phyloP scores from a whole-genome alignment of 2,329 filamentous ascomycete genomes.

The Aspergillus ochraceoroseus region DNA sequence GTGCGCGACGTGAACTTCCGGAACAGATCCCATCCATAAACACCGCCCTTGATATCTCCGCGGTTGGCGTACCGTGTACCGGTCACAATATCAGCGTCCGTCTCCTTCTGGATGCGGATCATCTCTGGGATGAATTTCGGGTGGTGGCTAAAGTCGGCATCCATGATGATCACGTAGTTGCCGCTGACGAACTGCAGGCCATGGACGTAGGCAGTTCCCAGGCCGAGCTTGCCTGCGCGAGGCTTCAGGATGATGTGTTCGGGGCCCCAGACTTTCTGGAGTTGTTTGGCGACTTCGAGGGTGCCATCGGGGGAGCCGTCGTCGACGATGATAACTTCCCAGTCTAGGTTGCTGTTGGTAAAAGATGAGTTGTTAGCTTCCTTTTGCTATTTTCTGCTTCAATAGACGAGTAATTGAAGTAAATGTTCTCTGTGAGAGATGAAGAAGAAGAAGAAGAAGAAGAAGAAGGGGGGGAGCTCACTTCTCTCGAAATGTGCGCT shows the following conservation, averaged over 20 bases:
- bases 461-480: slow-evolving; percentile 43
- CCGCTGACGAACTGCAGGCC: slow-evolving; percentile 84
- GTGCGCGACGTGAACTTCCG: slow-evolving; percentile 66
- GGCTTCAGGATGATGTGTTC: slow-evolving; percentile 77
- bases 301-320: slow-evolving; percentile 96
- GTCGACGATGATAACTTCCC: slow-evolving; percentile 97
- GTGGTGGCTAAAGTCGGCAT: slow-evolving; percentile 98
- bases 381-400: not conserved
- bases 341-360: slow-evolving; percentile 73
- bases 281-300: slow-evolving; percentile 81
- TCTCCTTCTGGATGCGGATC: slow-evolving; percentile 72
- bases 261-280: slow-evolving; percentile 73
- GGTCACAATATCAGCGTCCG: slow-evolving; percentile 91
- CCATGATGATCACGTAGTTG: slow-evolving; percentile 99
- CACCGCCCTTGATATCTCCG: slow-evolving; percentile 60
- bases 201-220: slow-evolving; percentile 94
- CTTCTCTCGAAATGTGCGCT: slow-evolving; percentile 86
- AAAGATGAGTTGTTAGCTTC: slow-evolving; percentile 1
- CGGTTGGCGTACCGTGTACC: slow-evolving; percentile 88
- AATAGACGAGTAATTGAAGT: not conserved
- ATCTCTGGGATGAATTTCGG: slow-evolving; percentile 97
- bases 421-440: too few species aligned
- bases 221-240: slow-evolving; percentile 90
- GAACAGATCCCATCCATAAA: slow-evolving; percentile 96
- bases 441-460: not conserved